Evolutionary conservation across 108 stramenopile species (phyloP).

Genomic region (Nitzschia sp.): DNA sequence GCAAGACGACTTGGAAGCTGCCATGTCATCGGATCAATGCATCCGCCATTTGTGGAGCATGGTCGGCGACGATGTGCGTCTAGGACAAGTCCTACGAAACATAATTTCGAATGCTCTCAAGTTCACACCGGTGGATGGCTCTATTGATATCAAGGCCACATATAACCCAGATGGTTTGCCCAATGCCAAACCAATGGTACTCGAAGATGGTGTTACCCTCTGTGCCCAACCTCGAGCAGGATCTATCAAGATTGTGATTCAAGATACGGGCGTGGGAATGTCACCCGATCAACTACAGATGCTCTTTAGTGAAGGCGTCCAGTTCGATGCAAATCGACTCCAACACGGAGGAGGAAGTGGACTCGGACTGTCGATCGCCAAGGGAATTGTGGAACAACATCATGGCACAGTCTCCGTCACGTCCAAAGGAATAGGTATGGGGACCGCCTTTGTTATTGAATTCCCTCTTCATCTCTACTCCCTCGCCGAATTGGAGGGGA

Average conservation of each 20-base stretch:
- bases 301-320: conserved; percentile 59
- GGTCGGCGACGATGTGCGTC: conserved; percentile 42
- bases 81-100: conserved; percentile 53
- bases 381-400: conserved; percentile 64
- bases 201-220: not conserved
- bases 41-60: conserved; percentile 17
- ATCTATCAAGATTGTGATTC: conserved; percentile 37
- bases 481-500: not conserved
- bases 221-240: conserved; percentile 15
- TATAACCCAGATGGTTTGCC: conserved; percentile 1
- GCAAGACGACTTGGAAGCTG: not conserved
- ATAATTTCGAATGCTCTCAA: conserved; percentile 65
- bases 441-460: conserved; percentile 45
- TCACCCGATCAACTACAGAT: conserved; percentile 34
- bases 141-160: conserved; percentile 5
- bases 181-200: not conserved
- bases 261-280: conserved; percentile 64
- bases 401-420: conserved; percentile 35
- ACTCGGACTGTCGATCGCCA: conserved; percentile 64
- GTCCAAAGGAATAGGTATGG: conserved; percentile 49
- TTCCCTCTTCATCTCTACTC: conserved; percentile 21
- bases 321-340: conserved; percentile 64
- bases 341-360: conserved; percentile 70
- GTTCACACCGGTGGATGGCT: conserved; percentile 40
- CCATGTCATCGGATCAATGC: not conserved